Percentiles rank a stretch among this genome's conserved stretches.
Conservation (phyloP, 306 rosid species). For the Trifolium subterraneum region DNA sequence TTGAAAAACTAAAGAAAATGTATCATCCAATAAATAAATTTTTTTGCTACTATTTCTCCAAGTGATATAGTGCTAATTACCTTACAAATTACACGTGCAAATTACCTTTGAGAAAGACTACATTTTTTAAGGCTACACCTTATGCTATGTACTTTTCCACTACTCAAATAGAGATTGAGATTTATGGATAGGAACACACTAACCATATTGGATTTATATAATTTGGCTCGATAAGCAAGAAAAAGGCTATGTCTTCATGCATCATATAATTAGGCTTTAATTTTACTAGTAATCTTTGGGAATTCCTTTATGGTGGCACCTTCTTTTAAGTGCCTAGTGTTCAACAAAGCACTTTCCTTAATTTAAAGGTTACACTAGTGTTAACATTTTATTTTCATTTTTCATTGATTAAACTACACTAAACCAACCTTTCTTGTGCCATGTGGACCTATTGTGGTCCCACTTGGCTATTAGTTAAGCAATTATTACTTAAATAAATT, state of each 20-base stretch:
- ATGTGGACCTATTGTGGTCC: constrained; percentile 40
- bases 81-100: constrained; percentile 51
- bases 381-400: background rate
- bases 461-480: background rate
- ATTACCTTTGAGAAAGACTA: constrained; percentile 51
- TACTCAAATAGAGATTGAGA: constrained; percentile 40
- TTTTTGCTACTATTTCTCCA: background rate
- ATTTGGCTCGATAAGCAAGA: constrained; percentile 34
- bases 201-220: constrained; percentile 40
- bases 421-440: constrained; percentile 27
- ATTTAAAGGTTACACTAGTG: constrained; percentile 37
- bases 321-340: constrained; percentile 51
- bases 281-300: constrained; percentile 38
- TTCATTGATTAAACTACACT: constrained; percentile 36
- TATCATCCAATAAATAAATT: background rate
- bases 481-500: background rate
- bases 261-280: constrained; percentile 46
- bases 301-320: constrained; percentile 49
- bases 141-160: constrained; percentile 45
- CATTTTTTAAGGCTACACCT: constrained; percentile 43
- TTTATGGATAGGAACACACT: constrained; percentile 54
- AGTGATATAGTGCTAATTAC: background rate
- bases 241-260: constrained; percentile 45
- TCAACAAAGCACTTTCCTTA: constrained; percentile 54
- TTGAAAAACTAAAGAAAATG: too few species aligned